Base-by-base conservation (phyloP, 2,329 filamentous ascomycete genomes). In the Microsporum canis region DNA sequence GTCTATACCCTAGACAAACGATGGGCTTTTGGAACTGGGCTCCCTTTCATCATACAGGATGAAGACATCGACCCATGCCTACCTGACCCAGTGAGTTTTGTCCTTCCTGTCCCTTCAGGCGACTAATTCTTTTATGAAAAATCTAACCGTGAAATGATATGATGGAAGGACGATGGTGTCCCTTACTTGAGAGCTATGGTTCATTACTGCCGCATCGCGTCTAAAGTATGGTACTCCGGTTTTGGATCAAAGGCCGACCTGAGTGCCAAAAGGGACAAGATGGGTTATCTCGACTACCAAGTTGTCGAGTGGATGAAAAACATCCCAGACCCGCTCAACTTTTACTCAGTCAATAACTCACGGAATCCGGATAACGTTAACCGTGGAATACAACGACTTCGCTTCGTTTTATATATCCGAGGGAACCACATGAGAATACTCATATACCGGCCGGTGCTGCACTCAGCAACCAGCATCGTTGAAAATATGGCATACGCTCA, bases 401-500 rank as follows among this genome's bases (percentile, higher is more conserved):
- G 88, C 63, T 86, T 96, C 55, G 85, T 94, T 71, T 86, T 94
- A 17, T 94, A 95, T 70, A 78, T 96, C 14, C 84, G 91, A 43
- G 84, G 90, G 47, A 96, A 96, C 68, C 91, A 95, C 76, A 89
- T 95, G 75, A 87, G 91, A 3, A 94, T 91, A 62, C 85, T 90
- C 71, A 88, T 96, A 33, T 91, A 95, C 72, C 88, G 90, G 0
- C 91, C 91, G 0, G 86, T 96, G 2, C 77, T 97, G 6, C 89
- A 96, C 72, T 92, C 88, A 17, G 85, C 89, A 2, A 88, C 84
- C 10, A 91, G 86, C 67, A 96, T 96, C 68, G 84, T 88, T 75
- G 83, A 87, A 61, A 87, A 95, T 69, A 80, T 86, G 58, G 75
- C 78, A 3, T 85, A 89, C 64, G 91, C 91, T 2, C 84, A 89